These are phyloP conservation scores for Prorocentrum cordatum DNA, from an alignment of 169 alveolate species.

Conservation along the genomic window DNA sequence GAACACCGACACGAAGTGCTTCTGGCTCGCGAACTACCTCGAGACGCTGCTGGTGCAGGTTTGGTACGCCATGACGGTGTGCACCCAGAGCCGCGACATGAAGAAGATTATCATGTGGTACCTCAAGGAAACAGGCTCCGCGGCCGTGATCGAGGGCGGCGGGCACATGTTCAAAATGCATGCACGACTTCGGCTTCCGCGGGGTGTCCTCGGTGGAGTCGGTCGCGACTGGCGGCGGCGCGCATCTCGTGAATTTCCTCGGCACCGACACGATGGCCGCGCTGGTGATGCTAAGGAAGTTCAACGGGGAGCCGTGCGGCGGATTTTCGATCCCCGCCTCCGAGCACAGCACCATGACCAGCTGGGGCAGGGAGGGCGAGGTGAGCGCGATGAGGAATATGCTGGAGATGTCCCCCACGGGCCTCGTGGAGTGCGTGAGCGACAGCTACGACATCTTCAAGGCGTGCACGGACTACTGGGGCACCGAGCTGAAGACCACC, in stretches of 20 bases:
- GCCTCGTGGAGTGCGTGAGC: conserved; percentile 42
- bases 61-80: conserved; percentile 47
- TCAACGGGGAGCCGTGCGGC: not conserved
- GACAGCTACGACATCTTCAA: conserved; percentile 61
- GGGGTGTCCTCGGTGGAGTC: conserved; percentile 67
- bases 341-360: conserved; percentile 53
- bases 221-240: conserved; percentile 17
- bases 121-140: not conserved
- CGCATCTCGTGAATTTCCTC: conserved; percentile 32
- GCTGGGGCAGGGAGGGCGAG: conserved; percentile 37
- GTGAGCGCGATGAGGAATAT: conserved; percentile 43
- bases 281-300: not conserved
- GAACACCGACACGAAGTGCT: conserved; percentile 49
- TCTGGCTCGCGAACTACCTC: conserved; percentile 31
- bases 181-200: conserved; percentile 62
- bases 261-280: conserved; percentile 63
- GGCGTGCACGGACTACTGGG: conserved; percentile 51
- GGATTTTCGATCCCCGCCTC: conserved; percentile 43
- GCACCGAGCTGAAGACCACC: conserved; percentile 1
- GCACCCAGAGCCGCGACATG: conserved; percentile 22
- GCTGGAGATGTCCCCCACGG: conserved; percentile 13
- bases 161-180: too few species aligned
- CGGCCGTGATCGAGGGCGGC: too few species aligned
- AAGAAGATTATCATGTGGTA: not conserved
- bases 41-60: conserved; percentile 55